phyloP scores from a whole-genome alignment of 2,329 filamentous ascomycete species.

The Elsinoe ampelina region DNA sequence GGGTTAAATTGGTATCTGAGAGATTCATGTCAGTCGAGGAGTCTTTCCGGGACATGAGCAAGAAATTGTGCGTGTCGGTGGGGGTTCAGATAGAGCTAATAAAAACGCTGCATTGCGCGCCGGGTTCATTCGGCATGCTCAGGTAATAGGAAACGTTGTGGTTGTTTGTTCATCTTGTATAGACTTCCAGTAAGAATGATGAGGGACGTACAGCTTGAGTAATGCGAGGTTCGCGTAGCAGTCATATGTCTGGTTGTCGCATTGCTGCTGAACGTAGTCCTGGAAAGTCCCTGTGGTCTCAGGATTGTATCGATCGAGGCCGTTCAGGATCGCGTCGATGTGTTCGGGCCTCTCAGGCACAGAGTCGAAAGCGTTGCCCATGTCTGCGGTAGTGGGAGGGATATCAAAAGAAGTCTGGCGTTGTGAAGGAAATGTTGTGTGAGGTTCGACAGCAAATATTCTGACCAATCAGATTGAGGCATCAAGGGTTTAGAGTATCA shows the following conservation, averaged over 20 bases:
- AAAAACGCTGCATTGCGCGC: slow-evolving; percentile 53
- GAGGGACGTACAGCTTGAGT: slow-evolving; percentile 78
- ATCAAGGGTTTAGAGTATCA: neutral
- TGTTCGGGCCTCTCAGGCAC: slow-evolving; percentile 85
- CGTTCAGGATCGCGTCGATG: slow-evolving; percentile 89
- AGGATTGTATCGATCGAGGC: slow-evolving; percentile 96
- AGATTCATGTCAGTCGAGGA: neutral
- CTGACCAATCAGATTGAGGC: slow-evolving; percentile 5
- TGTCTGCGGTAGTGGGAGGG: slow-evolving; percentile 19
- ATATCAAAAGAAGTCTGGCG: neutral
- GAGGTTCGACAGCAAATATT: slow-evolving; percentile 9
- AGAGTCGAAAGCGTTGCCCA: slow-evolving; percentile 63
- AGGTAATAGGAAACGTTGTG: slow-evolving; percentile 96
- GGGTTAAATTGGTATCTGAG: slow-evolving; percentile 98
- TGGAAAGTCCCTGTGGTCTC: slow-evolving; percentile 91
- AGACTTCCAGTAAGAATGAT: slow-evolving; percentile 31
- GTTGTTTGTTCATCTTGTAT: slow-evolving; percentile 33
- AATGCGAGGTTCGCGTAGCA: slow-evolving; percentile 94
- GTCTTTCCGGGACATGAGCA: neutral
- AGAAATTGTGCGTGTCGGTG: neutral
- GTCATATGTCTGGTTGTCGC: slow-evolving; percentile 88
- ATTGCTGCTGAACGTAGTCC: slow-evolving; percentile 89
- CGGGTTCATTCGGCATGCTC: slow-evolving; percentile 38
- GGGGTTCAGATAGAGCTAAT: slow-evolving; percentile 66
- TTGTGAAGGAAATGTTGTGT: slow-evolving; percentile 9